Evolutionary conservation across 2,329 filamentous ascomycete species (phyloP).

Genomic region (Amesomyces nigricolor): DNA sequence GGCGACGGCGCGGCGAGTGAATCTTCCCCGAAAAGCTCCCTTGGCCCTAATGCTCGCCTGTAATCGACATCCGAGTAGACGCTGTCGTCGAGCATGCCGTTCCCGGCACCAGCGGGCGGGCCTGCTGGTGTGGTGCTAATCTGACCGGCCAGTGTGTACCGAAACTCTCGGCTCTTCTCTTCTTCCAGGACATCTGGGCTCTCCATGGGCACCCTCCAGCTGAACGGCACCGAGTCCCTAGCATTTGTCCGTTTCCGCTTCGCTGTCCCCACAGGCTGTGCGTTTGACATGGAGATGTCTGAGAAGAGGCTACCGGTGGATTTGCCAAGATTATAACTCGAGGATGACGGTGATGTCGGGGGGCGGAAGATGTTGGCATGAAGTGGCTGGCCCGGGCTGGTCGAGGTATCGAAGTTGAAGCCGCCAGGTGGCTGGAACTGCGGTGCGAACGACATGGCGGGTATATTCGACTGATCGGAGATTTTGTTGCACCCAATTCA

Average conservation of each 20-base stretch:
- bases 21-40: conserved; percentile 36
- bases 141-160: conserved; percentile 50
- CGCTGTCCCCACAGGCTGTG: conserved; percentile 28
- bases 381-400: conserved; percentile 24
- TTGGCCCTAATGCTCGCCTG: conserved; percentile 47
- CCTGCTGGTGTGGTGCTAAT: conserved; percentile 43
- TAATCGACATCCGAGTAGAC: conserved; percentile 54
- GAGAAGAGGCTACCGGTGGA: conserved; percentile 38
- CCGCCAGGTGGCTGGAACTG: conserved; percentile 32
- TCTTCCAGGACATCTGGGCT: conserved; percentile 25
- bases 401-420: conserved; percentile 28
- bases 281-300: conserved; percentile 30
- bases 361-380: conserved; percentile 33
- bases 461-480: background rate
- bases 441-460: conserved; percentile 29
- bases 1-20: conserved; percentile 28
- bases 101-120: conserved; percentile 27
- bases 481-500: background rate
- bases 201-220: conserved; percentile 32
- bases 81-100: conserved; percentile 45
- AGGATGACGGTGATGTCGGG: conserved; percentile 28
- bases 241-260: conserved; percentile 49
- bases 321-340: conserved; percentile 30
- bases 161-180: conserved; percentile 23
- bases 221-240: conserved; percentile 33